Evolutionary conservation across 768 basidiomycete genomes (phyloP).

Genomic region (Phlebiopsis flavidoalba): DNA sequence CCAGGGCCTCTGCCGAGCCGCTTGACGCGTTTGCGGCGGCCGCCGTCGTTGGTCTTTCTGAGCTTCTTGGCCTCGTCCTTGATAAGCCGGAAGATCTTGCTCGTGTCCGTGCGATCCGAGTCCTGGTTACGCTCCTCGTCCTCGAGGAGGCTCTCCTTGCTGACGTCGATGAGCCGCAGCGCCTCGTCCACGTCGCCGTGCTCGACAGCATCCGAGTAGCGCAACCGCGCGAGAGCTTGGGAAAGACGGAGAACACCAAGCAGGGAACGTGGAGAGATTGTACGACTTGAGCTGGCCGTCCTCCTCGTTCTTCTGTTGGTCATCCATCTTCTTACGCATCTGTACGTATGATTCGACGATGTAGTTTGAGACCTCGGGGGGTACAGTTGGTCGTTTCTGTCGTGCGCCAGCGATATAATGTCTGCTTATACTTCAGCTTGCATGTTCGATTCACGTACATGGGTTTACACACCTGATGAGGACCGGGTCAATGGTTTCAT

Average conservation of each 20-base stretch:
- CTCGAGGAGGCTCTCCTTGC: slow-evolving; percentile 86
- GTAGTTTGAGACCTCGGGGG: slow-evolving; percentile 83
- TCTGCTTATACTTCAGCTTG: slow-evolving; percentile 32
- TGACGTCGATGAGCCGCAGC: slow-evolving; percentile 92
- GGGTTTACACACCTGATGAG: slow-evolving; percentile 69
- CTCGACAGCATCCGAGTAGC: slow-evolving; percentile 76
- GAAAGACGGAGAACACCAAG: slow-evolving; percentile 92
- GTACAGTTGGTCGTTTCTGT: slow-evolving; percentile 84
- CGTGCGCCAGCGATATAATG: slow-evolving; percentile 95
- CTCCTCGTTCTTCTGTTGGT: slow-evolving; percentile 50
- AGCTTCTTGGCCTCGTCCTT: slow-evolving; percentile 64
- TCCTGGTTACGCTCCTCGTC: slow-evolving; percentile 62
- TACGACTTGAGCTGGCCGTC: slow-evolving; percentile 85
- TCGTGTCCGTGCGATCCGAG: slow-evolving; percentile 70
- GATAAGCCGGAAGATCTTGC: slow-evolving; percentile 87
- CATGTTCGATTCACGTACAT: not conserved
- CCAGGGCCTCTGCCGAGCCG: slow-evolving; percentile 66
- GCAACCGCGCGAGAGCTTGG: slow-evolving; percentile 90
- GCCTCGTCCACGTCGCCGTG: slow-evolving; percentile 94
- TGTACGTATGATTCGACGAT: slow-evolving; percentile 95
- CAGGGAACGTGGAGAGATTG: slow-evolving; percentile 92
- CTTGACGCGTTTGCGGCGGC: slow-evolving; percentile 30
- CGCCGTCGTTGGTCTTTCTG: not conserved
- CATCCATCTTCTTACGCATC: slow-evolving; percentile 87
- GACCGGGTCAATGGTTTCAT: slow-evolving; percentile 79